Evolutionary conservation across 2,329 filamentous ascomycete species (phyloP).

Genomic region (Fusarium longipes): DNA sequence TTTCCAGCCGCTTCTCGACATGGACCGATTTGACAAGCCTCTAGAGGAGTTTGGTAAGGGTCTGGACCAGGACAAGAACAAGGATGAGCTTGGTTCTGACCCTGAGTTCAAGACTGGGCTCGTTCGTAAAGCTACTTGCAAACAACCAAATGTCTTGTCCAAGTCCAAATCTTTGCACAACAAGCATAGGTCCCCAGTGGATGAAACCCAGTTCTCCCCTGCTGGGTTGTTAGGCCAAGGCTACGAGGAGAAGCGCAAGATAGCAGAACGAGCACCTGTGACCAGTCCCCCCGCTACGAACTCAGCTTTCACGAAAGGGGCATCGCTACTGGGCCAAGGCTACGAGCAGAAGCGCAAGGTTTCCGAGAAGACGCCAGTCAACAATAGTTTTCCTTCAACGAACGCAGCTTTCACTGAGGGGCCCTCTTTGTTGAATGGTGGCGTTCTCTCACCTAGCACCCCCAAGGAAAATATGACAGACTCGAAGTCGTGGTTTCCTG

Average conservation of each 20-base stretch:
- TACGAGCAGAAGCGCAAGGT: constrained; percentile 60
- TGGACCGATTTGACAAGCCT: constrained; percentile 67
- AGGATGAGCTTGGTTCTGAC: constrained; percentile 16
- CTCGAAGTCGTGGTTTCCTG: constrained; percentile 52
- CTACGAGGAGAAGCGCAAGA: constrained; percentile 60
- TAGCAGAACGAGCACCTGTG: constrained; percentile 42
- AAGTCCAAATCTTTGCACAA: constrained; percentile 48
- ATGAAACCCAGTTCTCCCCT: constrained; percentile 59
- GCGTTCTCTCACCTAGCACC: constrained; percentile 36
- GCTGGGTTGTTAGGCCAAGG: constrained; percentile 63
- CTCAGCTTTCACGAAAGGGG: constrained; percentile 65
- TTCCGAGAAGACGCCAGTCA: constrained; percentile 41
- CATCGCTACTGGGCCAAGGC: constrained; percentile 63
- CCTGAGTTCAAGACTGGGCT: constrained; percentile 27
- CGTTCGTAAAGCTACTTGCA: constrained; percentile 28
- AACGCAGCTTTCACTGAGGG: constrained; percentile 65
- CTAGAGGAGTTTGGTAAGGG: constrained; percentile 63
- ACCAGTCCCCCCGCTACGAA: constrained; percentile 46
- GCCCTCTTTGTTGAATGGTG: constrained; percentile 65
- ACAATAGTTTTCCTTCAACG: constrained; percentile 43
- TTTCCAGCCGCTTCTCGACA: constrained; percentile 75
- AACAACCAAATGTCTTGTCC: constrained; percentile 15
- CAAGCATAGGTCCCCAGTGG: constrained; percentile 17
- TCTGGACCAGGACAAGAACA: constrained; percentile 40
- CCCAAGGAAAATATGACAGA: constrained; percentile 47